Base-by-base conservation (phyloP, 352 stramenopile genomes). In the Phytophthora uliginosa region DNA sequence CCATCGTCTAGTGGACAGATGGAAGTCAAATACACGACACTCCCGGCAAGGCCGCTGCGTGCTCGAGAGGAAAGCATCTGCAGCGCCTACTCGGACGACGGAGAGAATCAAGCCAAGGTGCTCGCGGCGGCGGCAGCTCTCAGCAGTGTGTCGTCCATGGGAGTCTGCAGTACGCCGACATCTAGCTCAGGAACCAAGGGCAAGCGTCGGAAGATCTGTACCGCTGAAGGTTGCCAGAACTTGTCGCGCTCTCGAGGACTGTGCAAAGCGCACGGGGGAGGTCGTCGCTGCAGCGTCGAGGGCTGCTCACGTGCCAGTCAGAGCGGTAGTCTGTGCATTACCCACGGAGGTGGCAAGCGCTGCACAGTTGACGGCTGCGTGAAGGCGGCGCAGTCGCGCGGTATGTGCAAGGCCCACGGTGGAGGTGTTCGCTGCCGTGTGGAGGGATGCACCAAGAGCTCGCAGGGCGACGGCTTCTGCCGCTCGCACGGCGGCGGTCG, bases 341-440 rank as follows among this genome's bases (percentile, higher is more conserved):
- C 85, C 22, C 89, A 95, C 59, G 89, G 89, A 57, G 89, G 89
- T 53, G 89, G 89, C 64, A 95, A 95, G 76, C 89, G 89, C 47
- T 95, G 89, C 62, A 95, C 87, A 0, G 84, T 95, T 13, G 84
- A 94, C 2, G 87, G 89, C 5, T 95, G 89, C 34, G 70, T 85
- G 52, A 95, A 95, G 66, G 87, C 89, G 24, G 89, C 89, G 10
- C 89, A 95, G 54, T 93, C 84, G 15, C 83, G 87, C 20, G 89
- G 89, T 8, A 95, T 95, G 89, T 95, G 89, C 74, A 95, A 95
- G 69, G 89, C 89, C 8, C 89, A 95, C 56, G 89, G 89, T 18
- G 89, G 89, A 47, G 89, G 89, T 31, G 87, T 94, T 28, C 89
- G 89, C n/a, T 95, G 89, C 65, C 87, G 85, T 54, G 80, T 93